Evolutionary conservation across 2,329 filamentous ascomycete species (phyloP).

Genomic region (Aphanocladium album): DNA sequence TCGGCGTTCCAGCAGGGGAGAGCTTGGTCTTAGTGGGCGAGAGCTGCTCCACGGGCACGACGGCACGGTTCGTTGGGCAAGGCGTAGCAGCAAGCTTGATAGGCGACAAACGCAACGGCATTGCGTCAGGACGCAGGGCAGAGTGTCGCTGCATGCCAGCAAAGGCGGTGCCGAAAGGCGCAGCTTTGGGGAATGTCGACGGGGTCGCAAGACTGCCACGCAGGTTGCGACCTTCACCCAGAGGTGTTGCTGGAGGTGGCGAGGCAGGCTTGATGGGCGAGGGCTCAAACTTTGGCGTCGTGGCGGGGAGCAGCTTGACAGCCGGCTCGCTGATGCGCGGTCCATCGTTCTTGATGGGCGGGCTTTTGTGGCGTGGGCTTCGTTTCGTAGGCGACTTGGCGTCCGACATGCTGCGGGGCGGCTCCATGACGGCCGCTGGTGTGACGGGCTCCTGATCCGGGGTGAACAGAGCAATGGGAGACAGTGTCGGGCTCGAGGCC

Average conservation of each 20-base stretch:
- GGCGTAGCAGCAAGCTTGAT: background rate
- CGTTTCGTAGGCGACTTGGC: constrained; percentile 28
- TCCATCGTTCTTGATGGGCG: constrained; percentile 21
- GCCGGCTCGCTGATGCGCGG: constrained; percentile 25
- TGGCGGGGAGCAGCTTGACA: constrained; percentile 25
- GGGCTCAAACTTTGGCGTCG: constrained; percentile 20
- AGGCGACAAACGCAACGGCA: background rate
- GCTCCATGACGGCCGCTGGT: constrained; percentile 19
- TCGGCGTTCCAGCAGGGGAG: background rate
- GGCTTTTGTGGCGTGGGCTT: constrained; percentile 22
- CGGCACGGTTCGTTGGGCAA: background rate
- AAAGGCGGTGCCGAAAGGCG: constrained; percentile 3
- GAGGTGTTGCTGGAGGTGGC: constrained; percentile 22
- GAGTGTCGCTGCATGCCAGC: constrained; percentile 9
- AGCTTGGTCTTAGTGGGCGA: background rate
- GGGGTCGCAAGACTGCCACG: background rate
- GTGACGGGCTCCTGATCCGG: constrained; percentile 22
- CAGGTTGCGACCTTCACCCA: constrained; percentile 12
- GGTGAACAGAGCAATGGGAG: background rate
- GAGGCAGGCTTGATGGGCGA: constrained; percentile 28
- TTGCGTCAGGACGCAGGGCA: background rate
- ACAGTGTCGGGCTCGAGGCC: background rate
- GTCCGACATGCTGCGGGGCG: constrained; percentile 20
- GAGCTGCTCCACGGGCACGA: background rate
- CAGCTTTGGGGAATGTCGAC: constrained; percentile 7